Base-by-base conservation (phyloP, 805 yeast genomes). In the Clavispora carvajalis region DNA sequence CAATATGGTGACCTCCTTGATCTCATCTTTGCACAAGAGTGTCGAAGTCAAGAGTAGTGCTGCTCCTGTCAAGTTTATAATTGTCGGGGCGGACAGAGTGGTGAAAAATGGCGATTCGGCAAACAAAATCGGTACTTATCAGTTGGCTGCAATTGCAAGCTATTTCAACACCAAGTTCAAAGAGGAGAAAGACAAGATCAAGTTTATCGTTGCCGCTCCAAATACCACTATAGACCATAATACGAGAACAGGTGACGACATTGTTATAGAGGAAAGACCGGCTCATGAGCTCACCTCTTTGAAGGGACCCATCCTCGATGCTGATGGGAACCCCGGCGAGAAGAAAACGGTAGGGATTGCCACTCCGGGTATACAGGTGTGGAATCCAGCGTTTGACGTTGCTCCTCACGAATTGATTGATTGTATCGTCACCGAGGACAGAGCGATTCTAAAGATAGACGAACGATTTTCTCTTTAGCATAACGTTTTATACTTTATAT, bases 341-440 rank as follows among this genome's bases (percentile, higher is more conserved):
- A 55, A 68, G 43, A 22, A 74, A 1, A 79, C 79, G 15, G 84
- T 89, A 11, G 84, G 85, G 29, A 75, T 84, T 43, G 96, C 96
- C 1, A 93, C 98, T 3, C 84, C 85, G 2, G 85, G 83, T 0
- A 82, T 90, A 23, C 66, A 73, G 4, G 96, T 89, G 2, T 91
- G 97, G 97, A 93, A 93, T 55, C 99, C 99, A 1, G 84, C 97
- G 0, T 91, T 91, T 55, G 99, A 91, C 57, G 88, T 93, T 12
- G 88, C 98, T 3, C 96, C 96, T 0, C 80, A 82, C 53, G 74
- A 73, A 34, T 65, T 83, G 28, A 89, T 91, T 40, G 96, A 89
- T 57, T 85, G 88, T 44, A 88, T 93, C 44, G 87, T 91, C 25
- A 91, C 97, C 1, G 98, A 91, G 63, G 76, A 78, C 30, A 22